Percentiles rank a stretch among this genome's conserved stretches.
Conservation (phyloP, 2,329 filamentous ascomycete genomes). For the Zymoseptoria pseudotritici region DNA sequence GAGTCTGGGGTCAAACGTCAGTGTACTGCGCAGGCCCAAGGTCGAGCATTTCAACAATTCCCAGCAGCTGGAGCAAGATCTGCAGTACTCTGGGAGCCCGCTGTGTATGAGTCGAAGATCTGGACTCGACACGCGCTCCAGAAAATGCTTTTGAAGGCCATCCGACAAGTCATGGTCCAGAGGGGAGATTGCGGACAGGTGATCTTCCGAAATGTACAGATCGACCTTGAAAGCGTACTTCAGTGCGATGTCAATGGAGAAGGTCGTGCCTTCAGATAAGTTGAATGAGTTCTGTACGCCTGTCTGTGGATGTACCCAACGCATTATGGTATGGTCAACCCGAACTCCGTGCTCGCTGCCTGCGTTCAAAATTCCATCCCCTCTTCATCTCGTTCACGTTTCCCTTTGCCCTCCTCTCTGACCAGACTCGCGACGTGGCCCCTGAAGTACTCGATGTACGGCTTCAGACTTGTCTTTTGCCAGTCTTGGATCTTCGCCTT, state of each 20-base stretch:
- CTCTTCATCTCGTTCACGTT: constrained; percentile 52
- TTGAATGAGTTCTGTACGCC: not conserved
- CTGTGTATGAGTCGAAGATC: no score
- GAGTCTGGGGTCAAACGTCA: not conserved
- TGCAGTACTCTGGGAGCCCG: no score
- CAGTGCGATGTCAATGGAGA: not conserved
- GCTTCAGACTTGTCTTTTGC: constrained; percentile 93
- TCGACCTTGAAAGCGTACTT: no score
- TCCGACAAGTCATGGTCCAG: no score
- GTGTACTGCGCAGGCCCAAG: not conserved
- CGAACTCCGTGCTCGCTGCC: not conserved
- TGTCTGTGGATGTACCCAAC: not conserved
- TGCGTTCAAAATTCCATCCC: constrained; percentile 57
- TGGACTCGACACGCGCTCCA: no score
- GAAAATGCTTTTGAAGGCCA: no score
- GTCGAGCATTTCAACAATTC: not conserved
- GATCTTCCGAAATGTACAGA: no score
- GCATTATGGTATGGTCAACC: not conserved
- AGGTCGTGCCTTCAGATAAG: not conserved
- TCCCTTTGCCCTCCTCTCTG: constrained; percentile 57
- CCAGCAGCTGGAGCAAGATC: not conserved
- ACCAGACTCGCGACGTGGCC: constrained; percentile 70
- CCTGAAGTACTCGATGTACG: constrained; percentile 85
- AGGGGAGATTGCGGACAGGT: no score
- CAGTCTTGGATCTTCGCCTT: constrained; percentile 64